Evolutionary conservation across 108 stramenopile genomes (phyloP), one percentile per base, ranked within the genome.

Genomic region (Craspedostauros australis): DNA sequence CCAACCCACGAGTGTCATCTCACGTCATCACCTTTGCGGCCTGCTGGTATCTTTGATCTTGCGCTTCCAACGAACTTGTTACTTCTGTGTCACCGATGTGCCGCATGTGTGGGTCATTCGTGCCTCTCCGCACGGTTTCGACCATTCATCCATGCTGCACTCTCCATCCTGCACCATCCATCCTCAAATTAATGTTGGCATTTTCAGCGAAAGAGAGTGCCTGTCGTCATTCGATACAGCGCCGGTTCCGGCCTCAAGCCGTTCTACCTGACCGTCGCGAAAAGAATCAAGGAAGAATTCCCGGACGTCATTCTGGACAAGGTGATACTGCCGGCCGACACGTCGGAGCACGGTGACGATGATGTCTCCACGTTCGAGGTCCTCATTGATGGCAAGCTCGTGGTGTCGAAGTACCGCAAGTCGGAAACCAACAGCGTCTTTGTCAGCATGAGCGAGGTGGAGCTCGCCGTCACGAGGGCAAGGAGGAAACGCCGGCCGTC

Each of bases 371-470:
- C 73, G 12, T 91, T 91, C 60, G 84, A 91, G 55, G 79, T 91
- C 0, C 21, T 80, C 24, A 76, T 91, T 3, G 88, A 91, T 66
- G 88, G 80, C 2, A 77, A 76, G 47, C 51, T 73, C 8, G 67
- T 91, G 4, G 50, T 86, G 51, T 57, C 62, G 11, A 73, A 64
- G 15, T 39, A 46, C 3, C 21, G 23, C 5, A 45, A 29, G 4
- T 42, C 31, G 60, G 54, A 46, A 41, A 37, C 19, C 27, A 45
- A n/a, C 1, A 73, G 62, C 43, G 67, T 91, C 16, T 91, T 73
- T 72, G 78, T 86, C 0, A 79, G 76, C 47, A 91, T 91, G 88
- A 53, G 73, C 58, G 80, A 84, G 51, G 43, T 91, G 45, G 84
- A 84, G 34, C 47, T 64, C n/a, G 85, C 82, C 34, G 82, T 91